phyloP scores from a whole-genome alignment of 139 green algal species.

The Chlorella vulgaris region DNA sequence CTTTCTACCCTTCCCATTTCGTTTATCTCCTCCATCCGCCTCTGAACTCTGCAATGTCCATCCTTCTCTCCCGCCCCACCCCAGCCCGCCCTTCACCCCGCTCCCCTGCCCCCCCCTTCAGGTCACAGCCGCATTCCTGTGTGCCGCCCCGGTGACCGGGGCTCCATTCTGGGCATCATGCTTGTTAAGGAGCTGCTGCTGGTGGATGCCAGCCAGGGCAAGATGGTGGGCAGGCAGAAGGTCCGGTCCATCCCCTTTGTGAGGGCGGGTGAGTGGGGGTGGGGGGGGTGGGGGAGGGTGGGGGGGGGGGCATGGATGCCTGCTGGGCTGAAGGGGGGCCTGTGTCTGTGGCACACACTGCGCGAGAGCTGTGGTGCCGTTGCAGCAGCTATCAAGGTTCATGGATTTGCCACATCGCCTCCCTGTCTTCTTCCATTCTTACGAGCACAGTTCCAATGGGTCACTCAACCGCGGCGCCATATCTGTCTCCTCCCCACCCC shows the following conservation, averaged over 20 bases:
- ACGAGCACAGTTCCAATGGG: too few relatives aligned
- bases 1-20: too few relatives aligned
- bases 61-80: not conserved
- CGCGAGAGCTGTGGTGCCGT: not conserved
- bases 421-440: not conserved
- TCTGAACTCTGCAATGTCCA: too few relatives aligned
- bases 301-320: not conserved
- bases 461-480: too few relatives aligned
- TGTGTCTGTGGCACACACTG: too few relatives aligned
- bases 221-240: slow-evolving; percentile 35
- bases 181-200: slow-evolving; percentile 87
- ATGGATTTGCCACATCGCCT: not conserved
- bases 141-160: slow-evolving; percentile 56
- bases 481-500: not conserved
- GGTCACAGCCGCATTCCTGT: slow-evolving; percentile 87
- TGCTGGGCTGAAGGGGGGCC: too few relatives aligned
- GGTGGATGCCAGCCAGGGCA: slow-evolving; percentile 37
- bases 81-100: not conserved
- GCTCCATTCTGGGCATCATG: slow-evolving; percentile 72
- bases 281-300: not conserved
- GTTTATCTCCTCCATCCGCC: too few relatives aligned
- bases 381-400: not conserved
- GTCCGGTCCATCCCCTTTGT: slow-evolving; percentile 56
- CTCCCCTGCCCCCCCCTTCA: not conserved
- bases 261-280: slow-evolving; percentile 22